Base-by-base conservation (phyloP, 2,329 filamentous ascomycete species). In the Purpureocillium takamizusanense region DNA sequence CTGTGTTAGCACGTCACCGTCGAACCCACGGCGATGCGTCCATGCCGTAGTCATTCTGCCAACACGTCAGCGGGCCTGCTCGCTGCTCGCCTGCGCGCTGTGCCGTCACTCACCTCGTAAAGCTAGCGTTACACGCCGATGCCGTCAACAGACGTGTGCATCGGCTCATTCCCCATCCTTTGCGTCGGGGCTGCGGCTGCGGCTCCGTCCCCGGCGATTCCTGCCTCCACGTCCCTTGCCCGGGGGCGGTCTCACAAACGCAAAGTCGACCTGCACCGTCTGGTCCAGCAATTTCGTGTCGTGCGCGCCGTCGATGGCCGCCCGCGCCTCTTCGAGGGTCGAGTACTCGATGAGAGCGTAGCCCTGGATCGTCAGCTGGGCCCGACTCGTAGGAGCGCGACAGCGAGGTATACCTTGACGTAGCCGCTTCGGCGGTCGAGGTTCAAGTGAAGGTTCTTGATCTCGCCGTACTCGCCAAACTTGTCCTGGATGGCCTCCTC, bases 331-430 rank as follows among this genome's bases (percentile, higher is more conserved):
- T 46, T 80, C 73, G 31, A 88, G 68, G 1, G 85, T 90, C 2
- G 83, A 70, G 61, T 88, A 92, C 59, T 92, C 86, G 59, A 92
- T 89, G 50, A 92, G 65, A 23, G 83, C 85, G 62, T 92, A 92
- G 47, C 86, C 86, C 85, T 90, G 44, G 7, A 30, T 12, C 7
- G n/a, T 12, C 28, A 30, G 28, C 11, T 13, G 11, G 28, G 11
- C 0, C 16, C 4, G 35, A 28, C 21, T 8, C 23, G 4, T n/a
- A 30, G 21, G 27, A 15, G 4, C 2, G 29, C 21, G 6, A 10
- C 6, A 10, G 21, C 6, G 21, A 25, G 21, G 21, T 56, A 31
- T 47, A 85, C 86, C 81, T 92, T 92, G 51, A 90, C 86, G 54
- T 90, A 92, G 56, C 86, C 86, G 44, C 83, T 90, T 52, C 86